These are phyloP conservation scores for Leccinum griseonigrum DNA, from an alignment of 1,284 basidiomycete species.

Conservation along the genomic window DNA sequence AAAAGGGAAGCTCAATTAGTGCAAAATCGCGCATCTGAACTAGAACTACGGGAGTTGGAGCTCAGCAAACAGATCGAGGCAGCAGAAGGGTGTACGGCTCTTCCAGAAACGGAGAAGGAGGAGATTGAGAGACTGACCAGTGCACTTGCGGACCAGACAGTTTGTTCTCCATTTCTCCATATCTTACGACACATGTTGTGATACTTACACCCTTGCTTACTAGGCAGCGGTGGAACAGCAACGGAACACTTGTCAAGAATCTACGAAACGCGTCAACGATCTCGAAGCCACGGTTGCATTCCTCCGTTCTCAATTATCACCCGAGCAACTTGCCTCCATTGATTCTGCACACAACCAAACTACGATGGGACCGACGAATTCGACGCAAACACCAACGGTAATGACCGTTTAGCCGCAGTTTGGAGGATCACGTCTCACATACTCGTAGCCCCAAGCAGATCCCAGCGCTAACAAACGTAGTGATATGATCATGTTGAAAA, in stretches of 20 bases:
- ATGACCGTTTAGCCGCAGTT: neutral
- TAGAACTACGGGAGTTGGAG: slow-evolving; percentile 13
- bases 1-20: slow-evolving; percentile 24
- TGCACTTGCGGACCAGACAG: slow-evolving; percentile 22
- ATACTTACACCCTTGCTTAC: slow-evolving; percentile 4
- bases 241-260: slow-evolving; percentile 12
- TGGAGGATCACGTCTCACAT: slow-evolving; percentile 10
- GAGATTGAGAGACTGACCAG: slow-evolving; percentile 15
- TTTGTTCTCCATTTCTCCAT: slow-evolving; percentile 17
- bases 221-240: slow-evolving; percentile 20
- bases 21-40: slow-evolving; percentile 15
- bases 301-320: slow-evolving; percentile 21
- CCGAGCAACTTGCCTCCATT: slow-evolving; percentile 22
- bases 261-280: slow-evolving; percentile 15
- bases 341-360: slow-evolving; percentile 8
- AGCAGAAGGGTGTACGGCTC: slow-evolving; percentile 11
- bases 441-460: slow-evolving; percentile 9
- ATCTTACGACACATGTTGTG: neutral
- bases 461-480: slow-evolving; percentile 16
- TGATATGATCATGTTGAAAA: slow-evolving; percentile 26
- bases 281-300: slow-evolving; percentile 20
- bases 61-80: slow-evolving; percentile 11
- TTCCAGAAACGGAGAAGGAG: slow-evolving; percentile 16
- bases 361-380: neutral
- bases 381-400: slow-evolving; percentile 14